Percentiles rank a stretch among this genome's conserved stretches.
Conservation (phyloP, 257 asterid species). For the Fraxinus americana region DNA sequence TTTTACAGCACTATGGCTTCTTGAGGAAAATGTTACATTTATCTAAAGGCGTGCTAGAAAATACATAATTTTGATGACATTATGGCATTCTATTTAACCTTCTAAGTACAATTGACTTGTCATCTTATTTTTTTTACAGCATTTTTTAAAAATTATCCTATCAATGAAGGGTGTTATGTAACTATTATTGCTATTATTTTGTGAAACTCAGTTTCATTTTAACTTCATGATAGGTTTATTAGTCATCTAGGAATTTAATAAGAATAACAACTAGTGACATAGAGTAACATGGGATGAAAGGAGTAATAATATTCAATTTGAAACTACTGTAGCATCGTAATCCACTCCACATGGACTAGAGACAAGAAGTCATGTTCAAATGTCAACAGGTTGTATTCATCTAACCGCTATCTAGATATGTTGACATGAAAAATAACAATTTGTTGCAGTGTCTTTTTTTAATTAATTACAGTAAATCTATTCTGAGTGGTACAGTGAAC, state of each 20-base stretch:
- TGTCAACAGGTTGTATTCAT: constrained; percentile 2
- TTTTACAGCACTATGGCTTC: neutral
- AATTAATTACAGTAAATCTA: neutral
- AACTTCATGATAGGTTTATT: neutral
- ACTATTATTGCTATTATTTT: neutral
- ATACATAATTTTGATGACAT: neutral
- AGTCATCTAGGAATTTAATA: neutral
- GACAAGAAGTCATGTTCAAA: constrained; percentile 1
- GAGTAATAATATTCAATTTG: neutral
- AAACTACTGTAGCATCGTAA: neutral
- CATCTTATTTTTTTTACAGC: neutral
- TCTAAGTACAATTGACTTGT: neutral
- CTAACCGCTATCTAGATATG: neutral
- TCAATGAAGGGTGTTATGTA: neutral
- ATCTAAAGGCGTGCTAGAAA: neutral
- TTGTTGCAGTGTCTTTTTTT: constrained; percentile 4
- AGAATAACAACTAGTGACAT: no score
- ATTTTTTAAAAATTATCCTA: neutral
- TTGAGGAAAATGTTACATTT: neutral
- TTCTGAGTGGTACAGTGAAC: neutral
- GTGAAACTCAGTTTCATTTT: neutral
- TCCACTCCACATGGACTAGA: constrained; percentile 7
- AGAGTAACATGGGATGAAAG: neutral
- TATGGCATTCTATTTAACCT: neutral
- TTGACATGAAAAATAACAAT: neutral